A percentile compares a stretch with the other conserved stretches of the same genome.
phyloP scores from a whole-genome alignment of 805 yeast genomes.

The Blastobotrys chiropterorum region DNA sequence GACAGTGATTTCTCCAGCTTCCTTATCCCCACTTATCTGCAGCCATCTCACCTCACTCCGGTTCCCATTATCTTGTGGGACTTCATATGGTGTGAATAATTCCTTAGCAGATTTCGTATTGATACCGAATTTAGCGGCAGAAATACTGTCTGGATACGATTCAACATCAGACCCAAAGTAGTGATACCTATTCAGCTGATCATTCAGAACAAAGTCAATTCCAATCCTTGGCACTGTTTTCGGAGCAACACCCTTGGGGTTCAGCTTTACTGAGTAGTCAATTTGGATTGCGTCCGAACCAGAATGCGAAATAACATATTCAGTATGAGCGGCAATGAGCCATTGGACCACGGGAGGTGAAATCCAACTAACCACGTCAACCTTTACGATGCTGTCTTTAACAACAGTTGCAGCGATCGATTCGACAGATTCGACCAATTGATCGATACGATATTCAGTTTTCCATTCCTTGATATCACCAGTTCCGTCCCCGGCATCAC shows the following conservation, averaged over 20 bases:
- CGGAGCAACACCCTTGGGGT: slow-evolving; percentile 12
- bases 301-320: background rate
- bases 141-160: slow-evolving; percentile 31
- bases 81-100: slow-evolving; percentile 29
- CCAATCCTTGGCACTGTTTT: slow-evolving; percentile 31
- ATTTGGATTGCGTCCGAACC: background rate
- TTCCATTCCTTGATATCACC: background rate
- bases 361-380: background rate
- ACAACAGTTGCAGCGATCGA: background rate
- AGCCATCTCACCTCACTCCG: slow-evolving; percentile 31
- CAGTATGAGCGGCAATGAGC: background rate
- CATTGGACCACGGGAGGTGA: background rate
- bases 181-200: slow-evolving; percentile 13
- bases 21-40: slow-evolving; percentile 3
- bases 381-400: background rate
- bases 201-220: slow-evolving; percentile 26
- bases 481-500: slow-evolving; percentile 2
- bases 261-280: background rate
- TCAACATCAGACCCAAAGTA: slow-evolving; percentile 36
- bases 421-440: background rate
- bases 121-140: slow-evolving; percentile 26
- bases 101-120: slow-evolving; percentile 14
- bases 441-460: background rate
- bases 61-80: slow-evolving; percentile 35
- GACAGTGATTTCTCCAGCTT: slow-evolving; percentile 5